Conservation (phyloP, 2,329 filamentous ascomycete genomes). For the Pyrenophora tritici-repentis region DNA sequence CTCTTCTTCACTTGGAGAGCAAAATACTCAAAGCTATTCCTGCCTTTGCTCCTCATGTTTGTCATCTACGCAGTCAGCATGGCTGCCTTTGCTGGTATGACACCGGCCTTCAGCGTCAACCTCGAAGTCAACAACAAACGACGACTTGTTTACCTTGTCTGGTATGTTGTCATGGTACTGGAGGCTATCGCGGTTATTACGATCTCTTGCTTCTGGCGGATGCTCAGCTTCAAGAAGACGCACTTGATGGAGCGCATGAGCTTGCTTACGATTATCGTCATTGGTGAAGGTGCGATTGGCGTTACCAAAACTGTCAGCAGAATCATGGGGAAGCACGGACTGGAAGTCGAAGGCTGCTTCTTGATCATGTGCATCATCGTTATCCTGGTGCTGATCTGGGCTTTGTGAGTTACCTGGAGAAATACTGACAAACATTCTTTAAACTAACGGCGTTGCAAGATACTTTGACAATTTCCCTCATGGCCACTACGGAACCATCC, state of each 20-base stretch:
- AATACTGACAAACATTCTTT: background rate
- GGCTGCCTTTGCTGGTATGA: constrained; percentile 42
- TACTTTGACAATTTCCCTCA: constrained; percentile 63
- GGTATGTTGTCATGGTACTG: constrained; percentile 53
- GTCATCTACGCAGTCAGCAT: constrained; percentile 34
- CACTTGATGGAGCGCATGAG: constrained; percentile 68
- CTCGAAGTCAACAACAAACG: constrained; percentile 11
- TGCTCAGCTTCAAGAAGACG: constrained; percentile 65
- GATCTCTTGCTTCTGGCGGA: constrained; percentile 60
- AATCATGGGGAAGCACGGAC: constrained; percentile 45
- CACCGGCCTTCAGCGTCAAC: constrained; percentile 33
- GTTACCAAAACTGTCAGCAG: constrained; percentile 59
- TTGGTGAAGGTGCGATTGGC: constrained; percentile 69
- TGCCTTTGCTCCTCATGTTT: constrained; percentile 41
- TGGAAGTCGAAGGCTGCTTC: constrained; percentile 43
- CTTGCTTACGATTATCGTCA: constrained; percentile 67
- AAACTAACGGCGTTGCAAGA: background rate
- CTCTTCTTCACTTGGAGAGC: constrained; percentile 39
- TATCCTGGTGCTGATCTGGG: constrained; percentile 62
- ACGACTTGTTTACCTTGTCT: constrained; percentile 38
- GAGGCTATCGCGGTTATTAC: constrained; percentile 60
- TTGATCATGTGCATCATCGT: constrained; percentile 46
- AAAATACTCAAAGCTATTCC: constrained; percentile 40
- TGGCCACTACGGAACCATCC: constrained; percentile 57
- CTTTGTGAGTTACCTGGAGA: constrained; percentile 45